Base-by-base conservation (phyloP, 2,329 filamentous ascomycete species). In the Tolypocladium capitatum region DNA sequence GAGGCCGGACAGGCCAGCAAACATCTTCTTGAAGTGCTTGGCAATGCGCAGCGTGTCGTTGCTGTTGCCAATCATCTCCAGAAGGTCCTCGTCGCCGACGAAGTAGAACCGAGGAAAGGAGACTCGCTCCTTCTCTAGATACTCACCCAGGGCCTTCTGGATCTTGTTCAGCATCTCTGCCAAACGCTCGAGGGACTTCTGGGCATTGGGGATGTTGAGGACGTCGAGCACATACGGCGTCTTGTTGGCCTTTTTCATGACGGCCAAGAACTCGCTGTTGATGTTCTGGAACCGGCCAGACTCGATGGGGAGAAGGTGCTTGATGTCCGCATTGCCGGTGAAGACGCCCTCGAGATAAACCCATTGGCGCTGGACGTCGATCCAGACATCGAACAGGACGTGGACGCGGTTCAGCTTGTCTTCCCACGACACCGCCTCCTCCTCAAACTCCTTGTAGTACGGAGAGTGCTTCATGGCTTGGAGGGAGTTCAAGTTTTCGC, bases 1-100 rank as follows among this genome's bases (percentile, higher is more conserved):
- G 33, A 98, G 76, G 4, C 92, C 92, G 5, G 84, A 91, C 43
- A 98, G 75, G 52, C 92, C 92, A 53, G 94, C 92, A 72, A 99
- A 99, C 92, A 99, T 99, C 74, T 99, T 99, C 65, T 94, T 91
- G 73, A 99, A 89, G 70, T 99, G 94, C 65, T 98, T 98, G 36
- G 92, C 88, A 55, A 98, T 94, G 47, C 92, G 89, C 51, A 92
- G 71, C 10, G 91, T 95, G 60, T 99, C 92, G 60, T 96, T 96
- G 69, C 91, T 97, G 66, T 99, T 99, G 62, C 92, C 92, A 54
- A 99, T 99, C 69, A 99, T 99, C 66, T 99, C 92, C 24, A 99
- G 75, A 49, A 99, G 72, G 67, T 99, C 92, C 62, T 99, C 94
- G 59, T 99, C 94, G 64, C 92, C 92, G 48, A 99, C 94, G 58